Evolutionary conservation across 148 eudicot genomes (phyloP), one percentile per base, ranked within the genome.

Genomic region (Nepenthes gracilis): DNA sequence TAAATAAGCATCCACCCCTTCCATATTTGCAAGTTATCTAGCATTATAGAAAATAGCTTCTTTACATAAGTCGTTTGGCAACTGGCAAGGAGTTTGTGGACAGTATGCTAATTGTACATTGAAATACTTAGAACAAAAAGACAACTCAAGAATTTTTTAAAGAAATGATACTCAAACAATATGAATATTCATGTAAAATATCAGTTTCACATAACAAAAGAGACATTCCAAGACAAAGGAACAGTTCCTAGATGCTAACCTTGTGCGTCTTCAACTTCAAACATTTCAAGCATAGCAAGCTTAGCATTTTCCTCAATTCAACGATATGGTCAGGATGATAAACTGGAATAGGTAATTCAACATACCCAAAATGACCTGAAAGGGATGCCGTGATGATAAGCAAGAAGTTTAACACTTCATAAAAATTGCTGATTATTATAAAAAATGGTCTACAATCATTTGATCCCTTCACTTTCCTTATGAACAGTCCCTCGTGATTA

Each of bases 311-410:
- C 58, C 72, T 87, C 59, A 90, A 67, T 61, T 90, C 97, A 65
- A 69, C 64, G 59, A 90, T 61, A 72, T 90, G 97, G 36, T 83
- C 82, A 12, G 97, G 97, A 68, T 90, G 97, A 67, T 82, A 90
- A 2, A 90, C 74, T 12, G 91, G 86, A 57, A 85, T 74, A 2
- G 97, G 97, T 33, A 90, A 60, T 58, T 82, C 85, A 49, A 90
- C 81, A 60, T 79, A 85, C 43, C 88, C 85, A 48, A 85, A 84
- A 72, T 87, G 96, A 40, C 86, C 94, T 82, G 85, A 79, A 71
- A 74, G 53, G 36, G 1, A 55, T 55, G 33, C 48, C 48, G 11
- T 5, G 6, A 10, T 10, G 13, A 49, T 49, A 10, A 11, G 15
- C 13, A 11, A 49, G 15, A n/a, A 49, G 6, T 49, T 40, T 40